Evolutionary conservation across 129 eudicot genomes (phyloP).

Genomic region (Lactuca sativa): DNA sequence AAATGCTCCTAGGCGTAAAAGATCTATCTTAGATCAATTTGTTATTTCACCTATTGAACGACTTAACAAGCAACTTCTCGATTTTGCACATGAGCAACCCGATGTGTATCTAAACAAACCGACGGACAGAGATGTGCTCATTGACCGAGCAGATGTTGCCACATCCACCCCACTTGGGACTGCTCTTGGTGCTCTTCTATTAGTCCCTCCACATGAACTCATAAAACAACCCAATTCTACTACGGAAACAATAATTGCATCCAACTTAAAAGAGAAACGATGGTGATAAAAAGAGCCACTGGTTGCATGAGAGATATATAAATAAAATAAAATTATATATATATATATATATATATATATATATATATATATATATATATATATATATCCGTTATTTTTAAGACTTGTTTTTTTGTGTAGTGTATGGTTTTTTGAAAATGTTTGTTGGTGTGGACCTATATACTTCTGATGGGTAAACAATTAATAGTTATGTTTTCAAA

Average conservation of each 20-base stretch:
- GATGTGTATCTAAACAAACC: neutral
- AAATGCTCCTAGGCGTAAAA: slow-evolving; percentile 30
- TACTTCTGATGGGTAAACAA: too few species aligned
- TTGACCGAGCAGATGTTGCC: neutral
- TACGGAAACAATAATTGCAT: neutral
- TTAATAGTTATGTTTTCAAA: too few species aligned
- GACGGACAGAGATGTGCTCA: slow-evolving; percentile 12
- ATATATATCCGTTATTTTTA: too few species aligned
- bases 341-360: too few species aligned
- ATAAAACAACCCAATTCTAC: neutral
- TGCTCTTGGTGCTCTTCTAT: slow-evolving; percentile 28
- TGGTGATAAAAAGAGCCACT: slow-evolving; percentile 2
- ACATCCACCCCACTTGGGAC: slow-evolving; percentile 25
- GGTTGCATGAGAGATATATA: slow-evolving; percentile 1
- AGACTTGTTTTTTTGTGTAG: too few species aligned
- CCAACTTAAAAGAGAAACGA: neutral
- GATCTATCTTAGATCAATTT: slow-evolving; percentile 22
- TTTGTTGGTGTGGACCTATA: too few species aligned
- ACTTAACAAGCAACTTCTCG: slow-evolving; percentile 25
- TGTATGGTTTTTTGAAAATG: too few species aligned
- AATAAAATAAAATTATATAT: too few species aligned
- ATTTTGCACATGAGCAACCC: slow-evolving; percentile 10
- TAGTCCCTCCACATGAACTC: neutral
- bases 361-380: too few species aligned
- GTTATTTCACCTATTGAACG: slow-evolving; percentile 20